These are phyloP conservation scores for Cucurbita pepo DNA, from an alignment of 306 rosid species.

Conservation along the genomic window DNA sequence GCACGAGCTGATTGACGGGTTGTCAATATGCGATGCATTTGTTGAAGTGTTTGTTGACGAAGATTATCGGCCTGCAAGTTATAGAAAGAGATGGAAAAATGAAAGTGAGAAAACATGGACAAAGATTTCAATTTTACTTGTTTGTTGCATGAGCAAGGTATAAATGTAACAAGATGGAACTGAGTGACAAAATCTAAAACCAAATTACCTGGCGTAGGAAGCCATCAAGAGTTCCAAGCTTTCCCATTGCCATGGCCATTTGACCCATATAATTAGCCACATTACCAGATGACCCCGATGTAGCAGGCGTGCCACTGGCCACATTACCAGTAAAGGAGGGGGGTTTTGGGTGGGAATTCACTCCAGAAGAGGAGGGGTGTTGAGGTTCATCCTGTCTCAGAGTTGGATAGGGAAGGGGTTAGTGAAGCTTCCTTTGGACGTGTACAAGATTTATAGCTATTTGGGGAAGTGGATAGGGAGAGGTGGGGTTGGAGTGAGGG, in stretches of 20 bases:
- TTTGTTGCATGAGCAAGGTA: neutral
- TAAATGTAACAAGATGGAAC: neutral
- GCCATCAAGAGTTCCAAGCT: conserved; percentile 88
- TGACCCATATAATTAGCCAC: conserved; percentile 98
- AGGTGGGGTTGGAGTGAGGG: conserved; percentile 38
- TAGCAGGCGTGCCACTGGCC: conserved; percentile 64
- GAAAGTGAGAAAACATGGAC: neutral
- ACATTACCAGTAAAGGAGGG: conserved; percentile 47
- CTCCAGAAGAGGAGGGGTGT: conserved; percentile 22
- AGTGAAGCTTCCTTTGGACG: conserved; percentile 33
- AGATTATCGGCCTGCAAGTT: conserved; percentile 64
- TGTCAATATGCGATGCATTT: conserved; percentile 78
- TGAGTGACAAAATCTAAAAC: neutral
- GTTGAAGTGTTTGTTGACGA: conserved; percentile 83
- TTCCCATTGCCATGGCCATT: conserved; percentile 99
- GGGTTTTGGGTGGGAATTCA: conserved; percentile 74
- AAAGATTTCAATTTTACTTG: neutral
- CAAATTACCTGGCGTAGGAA: conserved; percentile 76
- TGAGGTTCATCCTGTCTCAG: conserved; percentile 27
- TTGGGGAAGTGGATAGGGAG: conserved; percentile 30
- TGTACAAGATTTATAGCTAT: conserved; percentile 21
- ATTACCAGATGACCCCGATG: conserved; percentile 63
- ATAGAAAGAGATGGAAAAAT: neutral
- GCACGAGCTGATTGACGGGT: conserved; percentile 81
- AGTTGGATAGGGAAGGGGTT: conserved; percentile 34